These are phyloP conservation scores for Trypanosoma boissoni DNA, from an alignment of 208 protist genomes.

Conservation along the genomic window DNA sequence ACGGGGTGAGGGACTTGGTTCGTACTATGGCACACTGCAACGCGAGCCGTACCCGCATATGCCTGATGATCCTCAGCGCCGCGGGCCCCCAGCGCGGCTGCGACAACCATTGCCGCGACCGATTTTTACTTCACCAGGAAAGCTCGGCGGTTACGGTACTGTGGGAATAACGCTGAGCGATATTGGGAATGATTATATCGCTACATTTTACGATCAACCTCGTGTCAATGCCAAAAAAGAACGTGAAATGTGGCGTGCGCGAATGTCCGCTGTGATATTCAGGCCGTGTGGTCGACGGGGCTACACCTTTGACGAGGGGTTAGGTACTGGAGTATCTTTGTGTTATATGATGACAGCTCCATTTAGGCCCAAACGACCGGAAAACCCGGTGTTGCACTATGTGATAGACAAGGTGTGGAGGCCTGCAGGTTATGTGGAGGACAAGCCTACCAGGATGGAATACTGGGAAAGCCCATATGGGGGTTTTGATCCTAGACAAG, in stretches of 20 bases:
- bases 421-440: constrained; percentile 72
- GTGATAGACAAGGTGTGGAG: constrained; percentile 62
- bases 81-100: constrained; percentile 31
- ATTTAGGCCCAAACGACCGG: constrained; percentile 50
- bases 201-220: constrained; percentile 75
- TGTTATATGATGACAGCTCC: constrained; percentile 84
- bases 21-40: constrained; percentile 84
- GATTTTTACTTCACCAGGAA: constrained; percentile 76
- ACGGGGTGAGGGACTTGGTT: constrained; percentile 63
- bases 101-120: constrained; percentile 41
- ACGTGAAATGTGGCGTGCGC: constrained; percentile 41
- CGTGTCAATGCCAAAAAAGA: constrained; percentile 55
- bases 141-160: constrained; percentile 72
- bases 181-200: constrained; percentile 77
- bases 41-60: constrained; percentile 52
- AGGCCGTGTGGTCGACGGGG: constrained; percentile 56
- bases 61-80: constrained; percentile 42
- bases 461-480: constrained; percentile 88
- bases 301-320: constrained; percentile 85
- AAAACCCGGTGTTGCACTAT: constrained; percentile 45
- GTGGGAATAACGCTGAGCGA: constrained; percentile 47
- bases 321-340: constrained; percentile 53
- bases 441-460: constrained; percentile 64
- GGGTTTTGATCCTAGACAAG: constrained; percentile 74
- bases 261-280: constrained; percentile 75